phyloP scores from a whole-genome alignment of 208 protist species.

The Tritrichomonas musculus region DNA sequence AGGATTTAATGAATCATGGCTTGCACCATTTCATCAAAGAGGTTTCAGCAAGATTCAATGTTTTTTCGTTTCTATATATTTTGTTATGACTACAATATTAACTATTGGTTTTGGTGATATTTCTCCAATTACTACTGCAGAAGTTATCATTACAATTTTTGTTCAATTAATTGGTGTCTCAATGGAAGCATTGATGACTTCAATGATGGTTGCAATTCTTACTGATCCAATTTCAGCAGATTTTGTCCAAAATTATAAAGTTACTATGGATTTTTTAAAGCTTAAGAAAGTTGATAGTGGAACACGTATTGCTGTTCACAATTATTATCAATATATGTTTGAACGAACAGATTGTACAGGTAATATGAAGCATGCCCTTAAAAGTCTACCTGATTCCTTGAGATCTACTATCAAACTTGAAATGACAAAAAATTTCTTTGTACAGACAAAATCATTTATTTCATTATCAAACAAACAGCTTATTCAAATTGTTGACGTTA shows the following conservation, averaged over 20 bases:
- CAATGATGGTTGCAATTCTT: neutral
- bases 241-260: constrained; percentile 2
- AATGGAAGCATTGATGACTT: neutral
- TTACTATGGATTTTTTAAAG: neutral
- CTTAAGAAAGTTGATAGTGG: neutral
- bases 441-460: neutral
- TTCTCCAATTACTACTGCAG: neutral
- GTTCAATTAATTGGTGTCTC: neutral
- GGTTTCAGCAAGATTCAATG: neutral
- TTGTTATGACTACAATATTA: neutral
- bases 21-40: neutral
- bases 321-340: neutral
- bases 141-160: neutral
- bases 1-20: neutral
- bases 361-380: neutral
- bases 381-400: neutral
- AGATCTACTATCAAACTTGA: neutral
- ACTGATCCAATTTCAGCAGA: neutral
- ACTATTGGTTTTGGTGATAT: constrained; percentile 12
- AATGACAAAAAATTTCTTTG: neutral
- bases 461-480: neutral
- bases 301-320: neutral
- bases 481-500: neutral
- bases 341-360: neutral
- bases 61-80: neutral